A percentile compares a stretch with the other conserved stretches of the same genome.
These are phyloP conservation scores for Hemileia vastatrix DNA, from an alignment of 1,284 basidiomycete genomes.

Conservation along the genomic window DNA sequence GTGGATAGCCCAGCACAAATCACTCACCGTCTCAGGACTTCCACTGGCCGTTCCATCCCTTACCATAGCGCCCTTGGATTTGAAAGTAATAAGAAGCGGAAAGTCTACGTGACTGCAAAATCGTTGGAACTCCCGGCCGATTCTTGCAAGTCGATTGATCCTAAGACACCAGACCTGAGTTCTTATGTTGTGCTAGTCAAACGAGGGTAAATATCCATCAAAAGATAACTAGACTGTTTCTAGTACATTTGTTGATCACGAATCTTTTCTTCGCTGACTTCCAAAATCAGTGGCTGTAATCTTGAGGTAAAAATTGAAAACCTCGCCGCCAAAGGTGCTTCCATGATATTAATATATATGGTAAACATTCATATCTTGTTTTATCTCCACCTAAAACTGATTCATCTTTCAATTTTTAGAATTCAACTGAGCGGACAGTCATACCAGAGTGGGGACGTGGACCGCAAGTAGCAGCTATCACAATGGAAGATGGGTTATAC, in stretches of 20 bases:
- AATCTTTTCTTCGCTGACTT: neutral
- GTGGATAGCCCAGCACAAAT: neutral
- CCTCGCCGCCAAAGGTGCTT: conserved; percentile 13
- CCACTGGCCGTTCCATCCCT: neutral
- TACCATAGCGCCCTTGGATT: conserved; percentile 1
- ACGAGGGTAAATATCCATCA: conserved; percentile 7
- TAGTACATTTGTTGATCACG: no score
- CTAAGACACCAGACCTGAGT: neutral
- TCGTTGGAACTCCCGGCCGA: neutral
- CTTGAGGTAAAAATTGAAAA: conserved; percentile 3
- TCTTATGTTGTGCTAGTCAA: conserved; percentile 1
- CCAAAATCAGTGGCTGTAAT: neutral
- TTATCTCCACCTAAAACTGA: no score
- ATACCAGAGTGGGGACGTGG: conserved; percentile 4
- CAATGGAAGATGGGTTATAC: conserved; percentile 2
- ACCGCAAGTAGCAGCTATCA: conserved; percentile 6
- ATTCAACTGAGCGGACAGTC: no score
- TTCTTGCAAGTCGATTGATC: neutral
- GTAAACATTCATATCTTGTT: no score
- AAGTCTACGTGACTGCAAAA: neutral
- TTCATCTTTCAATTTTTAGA: no score
- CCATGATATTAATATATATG: conserved; percentile 18
- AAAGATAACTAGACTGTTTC: no score
- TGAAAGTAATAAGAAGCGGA: conserved; percentile 7
- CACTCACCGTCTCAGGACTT: neutral